These are phyloP conservation scores for Pseudogymnoascus destructans DNA, from an alignment of 2,329 filamentous ascomycete species.

Conservation along the genomic window DNA sequence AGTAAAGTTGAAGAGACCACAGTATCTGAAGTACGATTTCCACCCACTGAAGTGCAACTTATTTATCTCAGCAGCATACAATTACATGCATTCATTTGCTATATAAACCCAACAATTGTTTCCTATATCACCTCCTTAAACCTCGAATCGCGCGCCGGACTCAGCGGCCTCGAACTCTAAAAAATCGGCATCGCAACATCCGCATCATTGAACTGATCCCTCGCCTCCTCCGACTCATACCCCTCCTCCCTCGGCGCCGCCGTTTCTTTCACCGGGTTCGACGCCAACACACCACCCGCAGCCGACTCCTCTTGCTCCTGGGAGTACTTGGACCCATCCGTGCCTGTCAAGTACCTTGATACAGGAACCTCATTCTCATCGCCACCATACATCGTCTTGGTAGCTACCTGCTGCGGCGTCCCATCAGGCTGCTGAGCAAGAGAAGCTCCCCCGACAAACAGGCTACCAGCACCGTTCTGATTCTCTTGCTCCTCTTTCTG, in stretches of 20 bases:
- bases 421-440: conserved; percentile 19
- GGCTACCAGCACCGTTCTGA: conserved; percentile 18
- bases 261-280: conserved; percentile 10
- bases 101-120: background rate
- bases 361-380: conserved; percentile 7
- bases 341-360: conserved; percentile 9
- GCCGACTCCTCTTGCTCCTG: background rate
- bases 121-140: conserved; percentile 43
- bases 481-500: conserved; percentile 14
- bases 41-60: too few relatives aligned
- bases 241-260: conserved; percentile 22
- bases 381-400: conserved; percentile 14
- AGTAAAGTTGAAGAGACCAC: too few relatives aligned
- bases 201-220: conserved; percentile 23
- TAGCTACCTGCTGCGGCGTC: conserved; percentile 27
- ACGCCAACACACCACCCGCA: background rate
- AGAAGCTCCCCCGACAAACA: conserved; percentile 40
- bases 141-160: conserved; percentile 42
- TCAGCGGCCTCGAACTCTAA: conserved; percentile 26
- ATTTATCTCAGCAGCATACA: too few relatives aligned
- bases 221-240: conserved; percentile 39
- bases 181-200: conserved; percentile 27
- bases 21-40: too few relatives aligned
- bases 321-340: conserved; percentile 15
- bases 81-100: too few relatives aligned